A percentile compares a stretch with the other conserved stretches of the same genome.
phyloP scores from a whole-genome alignment of 345 rosid species.

The Tarenaya hassleriana region DNA sequence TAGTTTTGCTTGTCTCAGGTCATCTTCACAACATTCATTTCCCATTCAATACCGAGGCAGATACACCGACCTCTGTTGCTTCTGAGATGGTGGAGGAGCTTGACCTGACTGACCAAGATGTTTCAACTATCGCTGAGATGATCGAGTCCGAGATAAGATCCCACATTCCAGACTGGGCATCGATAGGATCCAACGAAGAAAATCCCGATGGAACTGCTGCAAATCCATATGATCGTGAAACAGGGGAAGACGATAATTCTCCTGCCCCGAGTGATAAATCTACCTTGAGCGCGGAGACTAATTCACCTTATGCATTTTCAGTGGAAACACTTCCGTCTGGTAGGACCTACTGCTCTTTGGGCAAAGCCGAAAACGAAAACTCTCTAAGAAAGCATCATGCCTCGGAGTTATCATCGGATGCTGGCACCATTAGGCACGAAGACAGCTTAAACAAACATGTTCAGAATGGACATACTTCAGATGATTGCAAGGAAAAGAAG shows the following conservation, averaged over 20 bases:
- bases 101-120: constrained; percentile 86
- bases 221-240: constrained; percentile 16
- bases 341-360: constrained; percentile 57
- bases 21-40: no score
- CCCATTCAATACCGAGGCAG: no score
- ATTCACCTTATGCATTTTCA: constrained; percentile 29
- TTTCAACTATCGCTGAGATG: constrained; percentile 79
- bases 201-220: no score
- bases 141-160: constrained; percentile 91
- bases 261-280: constrained; percentile 21
- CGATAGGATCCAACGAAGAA: no score
- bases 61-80: constrained; percentile 87
- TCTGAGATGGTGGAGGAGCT: constrained; percentile 95
- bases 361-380: constrained; percentile 37
- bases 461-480: no score
- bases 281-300: no score
- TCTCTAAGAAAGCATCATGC: constrained; percentile 30
- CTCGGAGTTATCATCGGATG: constrained; percentile 23
- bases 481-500: no score
- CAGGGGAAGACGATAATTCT: constrained; percentile 24
- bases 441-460: no score
- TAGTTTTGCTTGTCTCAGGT: constrained; percentile 36
- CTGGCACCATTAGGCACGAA: no score
- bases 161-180: no score
- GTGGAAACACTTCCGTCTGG: constrained; percentile 64